phyloP scores from a whole-genome alignment of 2,329 filamentous ascomycete species.

The Coniochaeta sp. region DNA sequence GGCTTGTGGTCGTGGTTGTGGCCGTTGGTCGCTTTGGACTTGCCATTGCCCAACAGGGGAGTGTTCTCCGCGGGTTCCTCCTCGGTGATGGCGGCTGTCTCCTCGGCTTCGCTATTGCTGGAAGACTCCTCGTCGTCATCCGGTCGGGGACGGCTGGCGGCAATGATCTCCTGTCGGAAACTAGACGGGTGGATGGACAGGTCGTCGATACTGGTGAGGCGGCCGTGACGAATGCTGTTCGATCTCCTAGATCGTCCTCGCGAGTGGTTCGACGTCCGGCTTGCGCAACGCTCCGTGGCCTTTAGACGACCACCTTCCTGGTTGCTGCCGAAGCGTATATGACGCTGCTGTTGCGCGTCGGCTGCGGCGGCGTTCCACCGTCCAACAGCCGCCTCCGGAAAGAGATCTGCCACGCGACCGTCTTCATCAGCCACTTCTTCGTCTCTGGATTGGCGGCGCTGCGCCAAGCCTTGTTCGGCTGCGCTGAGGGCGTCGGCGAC shows the following conservation, averaged over 20 bases:
- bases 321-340: conserved; percentile 28
- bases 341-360: conserved; percentile 29
- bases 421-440: conserved; percentile 45
- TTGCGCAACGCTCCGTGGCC: conserved; percentile 12
- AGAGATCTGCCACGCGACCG: conserved; percentile 53
- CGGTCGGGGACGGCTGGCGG: conserved; percentile 58
- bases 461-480: conserved; percentile 45
- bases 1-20: conserved; percentile 17
- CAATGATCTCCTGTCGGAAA: conserved; percentile 88
- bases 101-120: conserved; percentile 49
- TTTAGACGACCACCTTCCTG: not conserved
- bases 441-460: conserved; percentile 28
- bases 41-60: conserved; percentile 35
- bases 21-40: conserved; percentile 11
- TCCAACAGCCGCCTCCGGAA: conserved; percentile 55
- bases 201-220: conserved; percentile 59
- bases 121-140: conserved; percentile 41
- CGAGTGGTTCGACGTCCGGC: conserved; percentile 16
- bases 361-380: conserved; percentile 25
- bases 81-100: conserved; percentile 36
- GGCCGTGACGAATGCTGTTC: conserved; percentile 44
- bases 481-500: conserved; percentile 22
- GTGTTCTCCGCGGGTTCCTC: conserved; percentile 35
- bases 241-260: conserved; percentile 36
- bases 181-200: conserved; percentile 84